These are phyloP conservation scores for Russula virescens DNA, from an alignment of 768 basidiomycete genomes.

Conservation along the genomic window DNA sequence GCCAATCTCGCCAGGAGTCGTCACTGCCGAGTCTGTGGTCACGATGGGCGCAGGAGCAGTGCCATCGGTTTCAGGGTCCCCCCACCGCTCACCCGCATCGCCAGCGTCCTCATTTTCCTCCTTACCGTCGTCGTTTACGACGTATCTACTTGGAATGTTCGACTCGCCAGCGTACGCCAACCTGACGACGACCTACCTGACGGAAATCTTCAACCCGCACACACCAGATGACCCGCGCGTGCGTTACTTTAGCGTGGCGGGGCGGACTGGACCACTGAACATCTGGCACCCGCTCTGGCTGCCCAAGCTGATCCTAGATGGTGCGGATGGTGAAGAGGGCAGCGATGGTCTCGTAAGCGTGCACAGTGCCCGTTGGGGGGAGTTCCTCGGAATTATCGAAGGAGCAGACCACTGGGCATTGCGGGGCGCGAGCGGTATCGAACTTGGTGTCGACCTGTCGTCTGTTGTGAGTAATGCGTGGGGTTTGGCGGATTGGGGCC, in stretches of 20 bases:
- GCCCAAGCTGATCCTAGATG: slow-evolving; percentile 90
- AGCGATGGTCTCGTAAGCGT: slow-evolving; percentile 92
- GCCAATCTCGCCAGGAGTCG: not conserved
- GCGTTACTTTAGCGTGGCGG: slow-evolving; percentile 89
- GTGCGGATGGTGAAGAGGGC: slow-evolving; percentile 69
- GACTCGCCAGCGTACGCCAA: slow-evolving; percentile 98
- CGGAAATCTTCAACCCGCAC: slow-evolving; percentile 71
- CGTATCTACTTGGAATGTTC: slow-evolving; percentile 78
- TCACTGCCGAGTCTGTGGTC: not conserved
- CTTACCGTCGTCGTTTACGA: slow-evolving; percentile 79
- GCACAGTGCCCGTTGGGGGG: slow-evolving; percentile 93
- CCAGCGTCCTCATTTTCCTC: slow-evolving; percentile 47
- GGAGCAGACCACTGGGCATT: slow-evolving; percentile 97
- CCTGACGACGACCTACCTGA: slow-evolving; percentile 79
- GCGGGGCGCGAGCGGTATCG: slow-evolving; percentile 78
- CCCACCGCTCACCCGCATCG: slow-evolving; percentile 14
- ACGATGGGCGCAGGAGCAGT: not conserved
- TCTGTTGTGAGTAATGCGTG: slow-evolving; percentile 44
- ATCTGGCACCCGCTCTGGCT: slow-evolving; percentile 97
- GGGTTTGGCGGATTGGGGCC: slow-evolving; percentile 51
- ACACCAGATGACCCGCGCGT: slow-evolving; percentile 77
- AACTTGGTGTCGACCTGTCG: slow-evolving; percentile 55
- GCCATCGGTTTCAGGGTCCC: not conserved
- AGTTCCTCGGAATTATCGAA: slow-evolving; percentile 86
- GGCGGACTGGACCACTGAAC: slow-evolving; percentile 56